Base-by-base conservation (phyloP, 352 stramenopile species). In the Phytophthora palmivora region DNA sequence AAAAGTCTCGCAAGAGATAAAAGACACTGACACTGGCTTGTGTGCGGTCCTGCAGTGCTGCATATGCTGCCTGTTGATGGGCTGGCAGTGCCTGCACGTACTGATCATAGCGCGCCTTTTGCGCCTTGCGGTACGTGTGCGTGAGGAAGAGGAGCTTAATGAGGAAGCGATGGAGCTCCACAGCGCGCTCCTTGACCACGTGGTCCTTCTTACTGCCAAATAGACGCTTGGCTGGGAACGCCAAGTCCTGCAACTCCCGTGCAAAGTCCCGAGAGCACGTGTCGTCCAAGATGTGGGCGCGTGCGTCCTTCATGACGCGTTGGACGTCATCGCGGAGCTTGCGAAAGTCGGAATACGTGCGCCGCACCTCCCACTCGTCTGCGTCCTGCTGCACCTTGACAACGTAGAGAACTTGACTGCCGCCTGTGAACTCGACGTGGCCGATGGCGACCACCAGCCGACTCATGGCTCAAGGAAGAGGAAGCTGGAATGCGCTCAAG, bases 381-480 rank as follows among this genome's bases (percentile, higher is more conserved):
- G 53, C 53, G 50, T 92, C 84, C 56, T 91, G 84, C 58, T 89
- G 83, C 41, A 92, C 84, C 6, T 85, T 86, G 28, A 92, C 58
- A 18, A 92, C 81, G 66, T 92, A 92, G 21, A 92, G 67, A 24
- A 86, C 86, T 56, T 91, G 71, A 52, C 76, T 78, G 36, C 69
- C 71, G 55, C 76, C 73, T 28, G 81, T 90, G 72, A 92, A 89
- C 76, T 92, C 84, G 58, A 91, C 82, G 62, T 91, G 84, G 48
- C 75, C 78, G 63, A 92, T 89, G 52, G 81, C 67, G 32, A 92
- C 84, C 49, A 89, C 78, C 41, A 92, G 76, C 36, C 79, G 79
- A 69, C 84, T 91, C 84, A 92, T 92, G 30, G 30, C 18, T 28
- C 24, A 28, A 28, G 24, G 24, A 6, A 28, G 24, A 28, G 24